These are phyloP conservation scores for Zalaria sp. DNA, from an alignment of 2,329 filamentous ascomycete genomes.

Conservation along the genomic window DNA sequence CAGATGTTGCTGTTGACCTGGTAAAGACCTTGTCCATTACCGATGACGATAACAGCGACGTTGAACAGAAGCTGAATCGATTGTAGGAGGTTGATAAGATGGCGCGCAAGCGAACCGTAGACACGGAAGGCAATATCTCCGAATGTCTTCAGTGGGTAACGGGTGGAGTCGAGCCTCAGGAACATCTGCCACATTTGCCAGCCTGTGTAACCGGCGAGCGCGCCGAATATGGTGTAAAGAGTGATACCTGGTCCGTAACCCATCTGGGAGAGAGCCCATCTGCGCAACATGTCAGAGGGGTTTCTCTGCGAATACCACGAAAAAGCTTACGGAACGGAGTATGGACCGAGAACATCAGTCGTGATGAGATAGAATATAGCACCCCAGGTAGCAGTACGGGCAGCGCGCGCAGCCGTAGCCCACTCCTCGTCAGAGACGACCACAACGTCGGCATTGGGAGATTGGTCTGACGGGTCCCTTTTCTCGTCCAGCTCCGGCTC, in stretches of 20 bases:
- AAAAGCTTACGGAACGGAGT: conserved; percentile 13
- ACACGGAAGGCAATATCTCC: conserved; percentile 28
- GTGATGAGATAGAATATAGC: conserved; percentile 32
- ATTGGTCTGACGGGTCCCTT: background rate
- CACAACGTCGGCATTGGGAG: background rate
- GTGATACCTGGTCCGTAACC: conserved; percentile 21
- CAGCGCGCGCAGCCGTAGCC: conserved; percentile 20
- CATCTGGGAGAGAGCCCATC: conserved; percentile 16
- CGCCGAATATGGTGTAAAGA: conserved; percentile 24
- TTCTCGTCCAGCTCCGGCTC: background rate
- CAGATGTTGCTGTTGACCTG: conserved; percentile 22
- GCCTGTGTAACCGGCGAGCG: conserved; percentile 7
- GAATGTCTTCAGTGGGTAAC: conserved; percentile 27
- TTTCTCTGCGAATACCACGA: too few relatives aligned
- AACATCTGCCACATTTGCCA: conserved; percentile 19
- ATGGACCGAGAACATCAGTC: conserved; percentile 27
- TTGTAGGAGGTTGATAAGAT: conserved; percentile 25
- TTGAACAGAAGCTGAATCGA: conserved; percentile 30
- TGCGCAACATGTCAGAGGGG: background rate
- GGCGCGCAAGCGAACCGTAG: conserved; percentile 21
- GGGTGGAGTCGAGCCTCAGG: conserved; percentile 24
- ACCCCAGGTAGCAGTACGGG: conserved; percentile 21
- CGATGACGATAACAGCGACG: conserved; percentile 37
- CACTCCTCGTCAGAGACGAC: conserved; percentile 18
- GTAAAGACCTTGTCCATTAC: conserved; percentile 37